These are phyloP conservation scores for Talaromyces amestolkiae DNA, from an alignment of 2,329 filamentous ascomycete genomes.

Conservation along the genomic window DNA sequence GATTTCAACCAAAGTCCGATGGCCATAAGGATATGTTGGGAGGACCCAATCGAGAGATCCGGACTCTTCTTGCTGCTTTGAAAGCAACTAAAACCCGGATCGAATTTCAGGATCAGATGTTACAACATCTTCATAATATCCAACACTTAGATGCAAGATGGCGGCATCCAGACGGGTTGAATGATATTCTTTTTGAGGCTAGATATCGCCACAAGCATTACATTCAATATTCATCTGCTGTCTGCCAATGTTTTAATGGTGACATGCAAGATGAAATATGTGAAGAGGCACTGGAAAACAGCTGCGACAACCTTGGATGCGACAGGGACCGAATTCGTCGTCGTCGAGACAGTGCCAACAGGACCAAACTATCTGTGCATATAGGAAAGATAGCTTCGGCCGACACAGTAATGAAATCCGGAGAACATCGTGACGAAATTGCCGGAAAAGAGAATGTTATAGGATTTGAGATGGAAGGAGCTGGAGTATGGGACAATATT, in stretches of 20 bases:
- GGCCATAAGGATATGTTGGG: background rate
- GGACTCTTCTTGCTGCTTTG: background rate
- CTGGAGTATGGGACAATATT: constrained; percentile 28
- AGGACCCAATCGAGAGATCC: background rate
- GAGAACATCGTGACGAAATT: background rate
- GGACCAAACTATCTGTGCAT: background rate
- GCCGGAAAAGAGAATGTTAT: constrained; percentile 12
- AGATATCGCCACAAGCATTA: constrained; percentile 11
- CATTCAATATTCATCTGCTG: background rate
- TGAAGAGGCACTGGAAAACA: background rate
- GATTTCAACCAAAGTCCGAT: background rate
- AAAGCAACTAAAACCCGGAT: background rate
- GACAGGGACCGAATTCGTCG: background rate
- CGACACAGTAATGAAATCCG: constrained; percentile 10
- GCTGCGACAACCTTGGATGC: background rate
- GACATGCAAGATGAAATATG: background rate
- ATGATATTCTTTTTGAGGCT: background rate
- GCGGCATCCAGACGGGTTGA: background rate
- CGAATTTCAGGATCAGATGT: background rate
- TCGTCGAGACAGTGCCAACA: background rate
- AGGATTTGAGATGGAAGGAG: constrained; percentile 32
- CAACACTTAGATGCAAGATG: background rate
- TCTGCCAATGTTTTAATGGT: background rate
- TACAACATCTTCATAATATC: background rate
- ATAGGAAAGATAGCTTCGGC: constrained; percentile 3